phyloP scores from a whole-genome alignment of 2,329 filamentous ascomycete species.

The Talaromyces funiculosus region DNA sequence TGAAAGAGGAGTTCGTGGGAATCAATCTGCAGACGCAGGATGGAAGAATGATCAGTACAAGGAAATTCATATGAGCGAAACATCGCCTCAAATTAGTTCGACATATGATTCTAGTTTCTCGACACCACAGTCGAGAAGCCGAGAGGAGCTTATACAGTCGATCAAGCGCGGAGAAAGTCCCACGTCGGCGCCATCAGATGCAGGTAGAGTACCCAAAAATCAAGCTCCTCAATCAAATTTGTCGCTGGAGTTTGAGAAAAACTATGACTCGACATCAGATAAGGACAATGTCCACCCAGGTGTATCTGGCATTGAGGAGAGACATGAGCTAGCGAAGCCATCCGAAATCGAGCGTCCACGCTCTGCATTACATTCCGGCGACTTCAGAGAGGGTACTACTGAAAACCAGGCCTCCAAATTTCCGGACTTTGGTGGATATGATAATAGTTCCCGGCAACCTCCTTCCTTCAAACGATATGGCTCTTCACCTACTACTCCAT shows the following conservation, averaged over 20 bases:
- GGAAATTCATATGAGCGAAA: constrained; percentile 16
- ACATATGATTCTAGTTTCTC: constrained; percentile 17
- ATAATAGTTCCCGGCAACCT: constrained; percentile 13
- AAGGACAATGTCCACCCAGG: constrained; percentile 30
- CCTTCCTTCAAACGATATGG: constrained; percentile 19
- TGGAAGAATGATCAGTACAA: constrained; percentile 13
- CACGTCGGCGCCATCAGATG: constrained; percentile 63
- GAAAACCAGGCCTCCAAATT: constrained; percentile 10
- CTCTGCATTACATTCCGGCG: constrained; percentile 62
- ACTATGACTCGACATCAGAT: constrained; percentile 9
- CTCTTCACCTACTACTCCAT: constrained; percentile 54
- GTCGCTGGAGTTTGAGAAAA: constrained; percentile 19
- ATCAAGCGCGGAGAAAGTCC: constrained; percentile 75
- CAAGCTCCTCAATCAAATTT: constrained; percentile 34
- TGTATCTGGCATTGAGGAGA: constrained; percentile 26
- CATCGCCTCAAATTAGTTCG: constrained; percentile 14
- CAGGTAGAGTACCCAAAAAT: constrained; percentile 44
- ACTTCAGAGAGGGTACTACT: constrained; percentile 49
- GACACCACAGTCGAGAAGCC: constrained; percentile 43
- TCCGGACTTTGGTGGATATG: constrained; percentile 24
- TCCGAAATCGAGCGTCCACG: constrained; percentile 72
- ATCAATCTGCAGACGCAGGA: constrained; percentile 13
- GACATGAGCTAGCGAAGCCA: constrained; percentile 49
- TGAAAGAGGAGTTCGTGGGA: constrained; percentile 11
- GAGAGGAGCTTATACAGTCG: constrained; percentile 74